Conservation (phyloP, 306 rosid genomes). For the Chamaecrista fasciculata region DNA sequence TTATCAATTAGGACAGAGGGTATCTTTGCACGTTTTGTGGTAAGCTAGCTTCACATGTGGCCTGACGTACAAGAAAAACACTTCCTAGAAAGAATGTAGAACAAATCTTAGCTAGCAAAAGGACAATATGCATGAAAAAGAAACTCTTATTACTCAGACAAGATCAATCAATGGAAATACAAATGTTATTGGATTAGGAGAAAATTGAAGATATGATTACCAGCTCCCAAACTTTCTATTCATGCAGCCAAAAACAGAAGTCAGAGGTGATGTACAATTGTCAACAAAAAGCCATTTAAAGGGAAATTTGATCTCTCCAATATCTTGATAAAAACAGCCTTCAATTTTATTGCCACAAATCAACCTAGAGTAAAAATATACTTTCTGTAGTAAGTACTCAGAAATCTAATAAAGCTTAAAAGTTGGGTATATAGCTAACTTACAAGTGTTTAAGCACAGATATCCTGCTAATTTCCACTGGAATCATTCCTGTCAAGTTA, state of each 20-base stretch:
- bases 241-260: constrained; percentile 33
- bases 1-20: not conserved
- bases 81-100: not conserved
- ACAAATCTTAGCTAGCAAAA: constrained; percentile 9
- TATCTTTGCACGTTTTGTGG: not conserved
- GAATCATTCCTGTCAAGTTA: constrained; percentile 60
- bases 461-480: constrained; percentile 48
- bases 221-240: constrained; percentile 63
- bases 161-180: constrained; percentile 12
- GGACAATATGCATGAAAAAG: not conserved
- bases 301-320: constrained; percentile 35
- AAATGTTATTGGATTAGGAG: not conserved
- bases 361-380: constrained; percentile 45
- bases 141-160: constrained; percentile 8
- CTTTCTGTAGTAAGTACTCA: constrained; percentile 22
- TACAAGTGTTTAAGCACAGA: constrained; percentile 57
- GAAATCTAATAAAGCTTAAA: constrained; percentile 16
- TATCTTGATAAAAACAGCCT: constrained; percentile 43
- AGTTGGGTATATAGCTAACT: constrained; percentile 35
- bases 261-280: constrained; percentile 31
- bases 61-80: constrained; percentile 2
- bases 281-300: constrained; percentile 44
- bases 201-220: constrained; percentile 42
- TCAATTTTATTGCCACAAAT: constrained; percentile 59
- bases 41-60: not conserved